Percentiles rank a stretch among this genome's conserved stretches.
phyloP scores from a whole-genome alignment of 768 basidiomycete species.

The Leccinum truebloodii region DNA sequence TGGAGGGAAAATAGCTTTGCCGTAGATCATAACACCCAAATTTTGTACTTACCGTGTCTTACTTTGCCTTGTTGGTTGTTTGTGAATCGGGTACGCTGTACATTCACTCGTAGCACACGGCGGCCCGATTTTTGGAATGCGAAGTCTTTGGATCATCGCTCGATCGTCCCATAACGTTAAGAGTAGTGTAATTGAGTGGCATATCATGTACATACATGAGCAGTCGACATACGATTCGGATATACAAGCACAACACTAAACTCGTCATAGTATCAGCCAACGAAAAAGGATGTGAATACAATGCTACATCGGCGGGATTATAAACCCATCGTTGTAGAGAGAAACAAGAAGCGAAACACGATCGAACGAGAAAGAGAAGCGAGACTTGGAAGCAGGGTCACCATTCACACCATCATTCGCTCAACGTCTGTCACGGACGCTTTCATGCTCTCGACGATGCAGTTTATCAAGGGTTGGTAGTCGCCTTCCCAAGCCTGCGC shows the following conservation, averaged over 20 bases:
- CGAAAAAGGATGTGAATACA: neutral
- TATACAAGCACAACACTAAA: neutral
- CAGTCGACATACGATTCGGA: neutral
- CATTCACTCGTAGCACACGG: too few species aligned
- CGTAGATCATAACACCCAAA: neutral
- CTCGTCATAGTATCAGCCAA: neutral
- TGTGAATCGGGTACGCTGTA: neutral
- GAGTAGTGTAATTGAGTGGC: neutral
- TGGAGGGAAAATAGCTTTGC: neutral
- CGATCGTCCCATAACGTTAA: neutral
- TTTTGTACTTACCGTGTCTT: neutral
- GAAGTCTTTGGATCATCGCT: neutral
- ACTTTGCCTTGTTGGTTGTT: neutral
- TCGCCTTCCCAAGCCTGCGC: conserved; percentile 36
- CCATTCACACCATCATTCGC: conserved; percentile 29
- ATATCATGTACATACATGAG: neutral
- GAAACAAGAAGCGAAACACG: neutral
- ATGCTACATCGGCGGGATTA: neutral
- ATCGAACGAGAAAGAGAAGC: neutral
- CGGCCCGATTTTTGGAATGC: neutral
- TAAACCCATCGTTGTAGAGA: neutral
- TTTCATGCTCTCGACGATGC: conserved; percentile 30
- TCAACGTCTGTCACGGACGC: conserved; percentile 30
- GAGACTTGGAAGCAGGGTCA: neutral
- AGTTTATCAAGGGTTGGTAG: conserved; percentile 34